A percentile compares a stretch with the other conserved stretches of the same genome.
Conservation (phyloP, 352 stramenopile species). For the Globisporangium orthogonon region DNA sequence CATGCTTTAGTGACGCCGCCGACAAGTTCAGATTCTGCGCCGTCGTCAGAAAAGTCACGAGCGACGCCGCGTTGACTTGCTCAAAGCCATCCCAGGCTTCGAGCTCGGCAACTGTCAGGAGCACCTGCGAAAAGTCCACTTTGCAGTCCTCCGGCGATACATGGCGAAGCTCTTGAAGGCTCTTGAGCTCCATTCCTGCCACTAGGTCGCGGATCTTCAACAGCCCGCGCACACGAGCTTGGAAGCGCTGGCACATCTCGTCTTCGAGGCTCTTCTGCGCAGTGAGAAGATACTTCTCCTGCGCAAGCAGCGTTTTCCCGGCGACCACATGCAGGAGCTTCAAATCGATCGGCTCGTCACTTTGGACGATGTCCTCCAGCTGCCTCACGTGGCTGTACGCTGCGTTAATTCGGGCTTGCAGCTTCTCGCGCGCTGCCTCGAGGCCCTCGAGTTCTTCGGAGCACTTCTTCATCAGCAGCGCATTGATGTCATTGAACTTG, state of each 20-base stretch:
- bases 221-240: slow-evolving; percentile 23
- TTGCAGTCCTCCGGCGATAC: slow-evolving; percentile 19
- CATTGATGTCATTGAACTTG: slow-evolving; percentile 64
- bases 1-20: slow-evolving; percentile 19
- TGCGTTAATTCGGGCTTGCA: slow-evolving; percentile 37
- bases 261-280: slow-evolving; percentile 24
- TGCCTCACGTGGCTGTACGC: slow-evolving; percentile 30
- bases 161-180: slow-evolving; percentile 36
- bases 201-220: slow-evolving; percentile 33
- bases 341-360: slow-evolving; percentile 33
- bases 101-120: slow-evolving; percentile 11
- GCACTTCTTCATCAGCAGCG: slow-evolving; percentile 44
- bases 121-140: slow-evolving; percentile 12
- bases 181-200: slow-evolving; percentile 27
- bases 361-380: slow-evolving; percentile 38
- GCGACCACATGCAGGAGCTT: slow-evolving; percentile 20
- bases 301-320: slow-evolving; percentile 42
- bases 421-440: slow-evolving; percentile 34
- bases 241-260: slow-evolving; percentile 38
- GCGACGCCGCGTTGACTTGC: slow-evolving; percentile 6
- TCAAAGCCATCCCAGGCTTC: slow-evolving; percentile 21
- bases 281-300: slow-evolving; percentile 39
- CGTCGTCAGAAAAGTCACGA: slow-evolving; percentile 8
- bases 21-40: slow-evolving; percentile 18
- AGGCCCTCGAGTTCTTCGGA: slow-evolving; percentile 55